Conservation (phyloP, 2,329 filamentous ascomycete species). For the Lachnellula subtilissima region DNA sequence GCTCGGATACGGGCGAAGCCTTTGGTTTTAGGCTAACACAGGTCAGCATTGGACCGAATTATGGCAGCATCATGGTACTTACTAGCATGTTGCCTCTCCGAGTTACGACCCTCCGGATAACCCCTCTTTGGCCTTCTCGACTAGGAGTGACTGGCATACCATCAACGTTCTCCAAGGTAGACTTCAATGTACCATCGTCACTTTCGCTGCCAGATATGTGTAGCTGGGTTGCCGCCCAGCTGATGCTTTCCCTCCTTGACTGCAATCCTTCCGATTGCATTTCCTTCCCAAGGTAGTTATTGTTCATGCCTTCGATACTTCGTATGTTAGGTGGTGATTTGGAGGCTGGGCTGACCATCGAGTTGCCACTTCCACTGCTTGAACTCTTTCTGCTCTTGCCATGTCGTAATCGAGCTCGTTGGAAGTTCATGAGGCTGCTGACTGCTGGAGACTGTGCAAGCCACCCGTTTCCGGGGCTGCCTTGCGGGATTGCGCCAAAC, state of each 20-base stretch:
- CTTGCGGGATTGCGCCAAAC: conserved; percentile 35
- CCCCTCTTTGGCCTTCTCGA: conserved; percentile 61
- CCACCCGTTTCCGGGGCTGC: conserved; percentile 58
- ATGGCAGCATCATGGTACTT: conserved; percentile 34
- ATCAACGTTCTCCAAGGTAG: conserved; percentile 35
- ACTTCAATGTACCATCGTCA: conserved; percentile 58
- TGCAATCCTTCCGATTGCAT: conserved; percentile 43
- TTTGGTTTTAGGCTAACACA: conserved; percentile 80
- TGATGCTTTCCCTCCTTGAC: conserved; percentile 79
- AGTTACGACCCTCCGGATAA: conserved; percentile 78
- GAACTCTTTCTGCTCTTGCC: conserved; percentile 62
- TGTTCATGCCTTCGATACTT: conserved; percentile 25
- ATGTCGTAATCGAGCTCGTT: conserved; percentile 53
- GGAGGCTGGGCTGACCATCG: conserved; percentile 63
- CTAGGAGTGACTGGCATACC: conserved; percentile 39
- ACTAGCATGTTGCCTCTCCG: conserved; percentile 84
- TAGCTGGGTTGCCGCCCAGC: conserved; percentile 82
- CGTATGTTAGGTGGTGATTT: conserved; percentile 66
- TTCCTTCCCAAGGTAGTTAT: conserved; percentile 50
- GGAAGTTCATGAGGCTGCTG: conserved; percentile 76
- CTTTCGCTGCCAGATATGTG: conserved; percentile 79
- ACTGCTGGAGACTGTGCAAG: conserved; percentile 65
- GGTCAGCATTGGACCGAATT: conserved; percentile 27
- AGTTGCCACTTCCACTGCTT: conserved; percentile 67
- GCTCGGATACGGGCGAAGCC: conserved; percentile 91